Evolutionary conservation across 108 stramenopile species (phyloP).

Genomic region (Skeletonema marinoi): DNA sequence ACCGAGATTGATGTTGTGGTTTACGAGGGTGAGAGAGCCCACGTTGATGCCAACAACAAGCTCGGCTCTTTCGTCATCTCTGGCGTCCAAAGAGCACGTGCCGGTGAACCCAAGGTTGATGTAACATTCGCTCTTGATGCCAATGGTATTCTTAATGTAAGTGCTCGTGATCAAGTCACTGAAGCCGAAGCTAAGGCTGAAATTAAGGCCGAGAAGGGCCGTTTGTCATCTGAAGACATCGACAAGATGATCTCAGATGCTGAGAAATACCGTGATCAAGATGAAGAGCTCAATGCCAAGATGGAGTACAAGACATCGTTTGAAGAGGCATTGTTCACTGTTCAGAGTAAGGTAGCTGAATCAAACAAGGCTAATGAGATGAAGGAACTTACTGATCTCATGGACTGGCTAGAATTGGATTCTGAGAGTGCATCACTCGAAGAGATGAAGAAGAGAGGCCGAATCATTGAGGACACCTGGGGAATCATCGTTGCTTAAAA

Average conservation of each 20-base stretch:
- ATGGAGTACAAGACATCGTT: slow-evolving; percentile 62
- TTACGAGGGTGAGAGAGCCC: slow-evolving; percentile 84
- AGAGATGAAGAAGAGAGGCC: slow-evolving; percentile 71
- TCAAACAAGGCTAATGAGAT: slow-evolving; percentile 61
- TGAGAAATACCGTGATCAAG: slow-evolving; percentile 88
- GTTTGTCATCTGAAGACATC: slow-evolving; percentile 84
- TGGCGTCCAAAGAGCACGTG: slow-evolving; percentile 78
- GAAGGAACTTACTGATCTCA: slow-evolving; percentile 64
- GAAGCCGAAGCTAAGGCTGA: slow-evolving; percentile 86
- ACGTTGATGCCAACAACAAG: slow-evolving; percentile 86
- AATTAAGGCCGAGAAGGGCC: slow-evolving; percentile 90
- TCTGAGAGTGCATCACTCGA: slow-evolving; percentile 68
- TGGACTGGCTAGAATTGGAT: slow-evolving; percentile 85
- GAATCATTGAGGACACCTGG: slow-evolving; percentile 67
- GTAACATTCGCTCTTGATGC: slow-evolving; percentile 84
- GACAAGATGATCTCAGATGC: slow-evolving; percentile 93
- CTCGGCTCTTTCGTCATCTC: slow-evolving; percentile 81
- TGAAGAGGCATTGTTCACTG: slow-evolving; percentile 78
- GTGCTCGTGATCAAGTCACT: slow-evolving; percentile 87
- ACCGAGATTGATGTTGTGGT: slow-evolving; percentile 85
- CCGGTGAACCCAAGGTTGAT: slow-evolving; percentile 85
- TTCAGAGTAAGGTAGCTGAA: slow-evolving; percentile 57
- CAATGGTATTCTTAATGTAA: slow-evolving; percentile 90
- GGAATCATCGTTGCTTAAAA: slow-evolving; percentile 53
- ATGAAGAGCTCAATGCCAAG: slow-evolving; percentile 79